Base-by-base conservation (phyloP, 2,329 filamentous ascomycete genomes). In the Waltergamsia citrina region DNA sequence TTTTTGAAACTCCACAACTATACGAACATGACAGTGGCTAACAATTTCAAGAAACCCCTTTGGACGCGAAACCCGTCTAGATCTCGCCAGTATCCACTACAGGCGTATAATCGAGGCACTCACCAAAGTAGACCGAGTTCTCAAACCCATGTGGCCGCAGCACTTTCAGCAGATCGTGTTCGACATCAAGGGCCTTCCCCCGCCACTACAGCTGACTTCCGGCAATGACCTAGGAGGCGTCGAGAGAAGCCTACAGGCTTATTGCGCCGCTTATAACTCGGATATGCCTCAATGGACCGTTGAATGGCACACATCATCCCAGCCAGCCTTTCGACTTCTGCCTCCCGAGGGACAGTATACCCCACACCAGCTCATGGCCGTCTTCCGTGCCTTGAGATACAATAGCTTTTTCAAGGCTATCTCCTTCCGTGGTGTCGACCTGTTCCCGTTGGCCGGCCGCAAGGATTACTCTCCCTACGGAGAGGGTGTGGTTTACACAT, bases 401-500 rank as follows among this genome's bases (percentile, higher is more conserved):
- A 76, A 76, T 35, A 71, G 70, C 41, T 75, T 69, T 43, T 75
- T 76, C 51, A 70, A 67, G 38, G 67, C 69, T 1, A 49, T 76
- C n/a, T 74, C 69, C 2, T 72, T 76, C 40, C 51, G 57, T 8
- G 61, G 68, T 34, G 59, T 75, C 11, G 65, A 74, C 41, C 54
- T 76, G 15, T 62, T 61, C 2, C 44, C 54, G 7, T 44, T 61
- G 10, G 48, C 47, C 20, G 51, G 52, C 24, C 57, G 49, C 31
- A 58, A 58, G 30, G 71, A 75, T 38, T 59, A 60, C 28, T 47
- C 55, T 3, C 53, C 57, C 5, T 60, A 65, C 24, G 60, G 59
- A 15, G 62, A 67, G 38, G 59, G 60, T 17, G 60, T 71, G 8
- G 66, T 65, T 5, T 69, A 69, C 42, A 57, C 70, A 25, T 74